These are phyloP conservation scores for Komagataea norvegica DNA, from an alignment of 1,139 yeast species.

Conservation along the genomic window DNA sequence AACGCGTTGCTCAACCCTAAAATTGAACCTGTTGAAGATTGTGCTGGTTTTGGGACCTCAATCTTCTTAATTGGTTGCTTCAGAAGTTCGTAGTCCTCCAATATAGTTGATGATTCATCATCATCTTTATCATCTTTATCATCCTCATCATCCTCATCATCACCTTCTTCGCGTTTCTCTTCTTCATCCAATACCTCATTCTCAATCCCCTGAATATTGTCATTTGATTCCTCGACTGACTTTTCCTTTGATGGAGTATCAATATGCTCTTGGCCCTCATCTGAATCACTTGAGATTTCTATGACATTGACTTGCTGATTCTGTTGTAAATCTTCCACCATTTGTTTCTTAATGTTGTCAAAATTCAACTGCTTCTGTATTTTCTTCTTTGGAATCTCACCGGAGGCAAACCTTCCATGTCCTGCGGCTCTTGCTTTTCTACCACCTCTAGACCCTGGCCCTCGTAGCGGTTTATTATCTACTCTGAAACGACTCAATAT, in stretches of 20 bases:
- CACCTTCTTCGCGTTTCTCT: neutral
- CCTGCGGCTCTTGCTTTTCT: conserved; percentile 9
- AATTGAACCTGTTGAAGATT: too few relatives aligned
- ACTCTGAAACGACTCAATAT: conserved; percentile 23
- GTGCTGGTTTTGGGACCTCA: too few relatives aligned
- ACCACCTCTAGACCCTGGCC: conserved; percentile 28
- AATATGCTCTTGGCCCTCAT: neutral
- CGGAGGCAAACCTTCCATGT: neutral
- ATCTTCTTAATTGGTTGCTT: too few relatives aligned
- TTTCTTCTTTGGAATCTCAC: conserved; percentile 3
- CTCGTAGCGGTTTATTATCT: conserved; percentile 24
- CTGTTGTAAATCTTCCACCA: neutral
- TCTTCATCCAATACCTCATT: neutral
- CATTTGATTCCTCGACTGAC: too few relatives aligned
- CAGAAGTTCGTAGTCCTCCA: conserved; percentile 19
- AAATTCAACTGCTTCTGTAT: conserved; percentile 12
- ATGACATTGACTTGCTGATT: neutral
- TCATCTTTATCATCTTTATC: conserved; percentile 2
- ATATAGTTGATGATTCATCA: conserved; percentile 10
- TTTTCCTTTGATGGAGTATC: too few relatives aligned
- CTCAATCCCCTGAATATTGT: too few relatives aligned
- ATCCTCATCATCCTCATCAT: neutral
- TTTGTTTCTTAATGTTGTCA: conserved; percentile 3
- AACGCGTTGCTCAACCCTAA: too few relatives aligned
- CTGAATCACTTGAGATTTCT: conserved; percentile 5